A percentile compares a stretch with the other conserved stretches of the same genome.
These are phyloP conservation scores for Phalaenopsis equestris DNA, from an alignment of 106 monocot genomes.

Conservation along the genomic window DNA sequence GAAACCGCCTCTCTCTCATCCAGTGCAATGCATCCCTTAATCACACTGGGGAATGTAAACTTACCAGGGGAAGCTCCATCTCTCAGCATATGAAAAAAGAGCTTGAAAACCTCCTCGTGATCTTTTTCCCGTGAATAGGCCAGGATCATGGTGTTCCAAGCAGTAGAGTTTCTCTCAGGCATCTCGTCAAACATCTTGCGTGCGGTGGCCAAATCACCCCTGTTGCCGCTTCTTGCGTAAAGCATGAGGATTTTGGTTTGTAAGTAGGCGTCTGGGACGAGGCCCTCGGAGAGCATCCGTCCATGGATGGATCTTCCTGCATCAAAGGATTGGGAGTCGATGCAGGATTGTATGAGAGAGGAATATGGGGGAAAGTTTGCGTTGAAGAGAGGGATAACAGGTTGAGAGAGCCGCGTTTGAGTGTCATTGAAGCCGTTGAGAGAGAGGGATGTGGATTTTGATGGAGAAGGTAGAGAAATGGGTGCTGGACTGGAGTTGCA, in stretches of 20 bases:
- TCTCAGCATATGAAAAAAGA: constrained; percentile 11
- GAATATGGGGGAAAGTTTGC: constrained; percentile 1
- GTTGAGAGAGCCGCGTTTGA: neutral
- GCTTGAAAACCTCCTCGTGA: constrained; percentile 5
- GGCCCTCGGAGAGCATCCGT: constrained; percentile 11
- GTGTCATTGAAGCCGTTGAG: neutral
- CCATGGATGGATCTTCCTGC: constrained; percentile 15
- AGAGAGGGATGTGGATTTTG: neutral
- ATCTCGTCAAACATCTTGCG: constrained; percentile 19
- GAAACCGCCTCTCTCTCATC: neutral
- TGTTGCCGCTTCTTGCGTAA: constrained; percentile 10
- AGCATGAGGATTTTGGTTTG: constrained; percentile 27
- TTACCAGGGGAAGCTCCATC: constrained; percentile 9
- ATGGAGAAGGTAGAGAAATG: neutral
- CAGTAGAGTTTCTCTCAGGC: constrained; percentile 14
- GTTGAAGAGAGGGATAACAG: neutral
- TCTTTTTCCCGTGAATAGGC: constrained; percentile 4
- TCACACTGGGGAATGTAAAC: constrained; percentile 24
- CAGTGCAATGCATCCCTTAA: constrained; percentile 11
- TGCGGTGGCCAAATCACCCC: neutral
- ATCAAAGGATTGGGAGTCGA: constrained; percentile 20
- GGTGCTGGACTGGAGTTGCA: neutral
- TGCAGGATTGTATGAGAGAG: constrained; percentile 27
- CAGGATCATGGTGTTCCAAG: constrained; percentile 11
- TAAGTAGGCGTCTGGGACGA: constrained; percentile 17